Evolutionary conservation across 768 basidiomycete species (phyloP), one percentile per base, ranked within the genome.

Genomic region (Hortiboletus campestris): DNA sequence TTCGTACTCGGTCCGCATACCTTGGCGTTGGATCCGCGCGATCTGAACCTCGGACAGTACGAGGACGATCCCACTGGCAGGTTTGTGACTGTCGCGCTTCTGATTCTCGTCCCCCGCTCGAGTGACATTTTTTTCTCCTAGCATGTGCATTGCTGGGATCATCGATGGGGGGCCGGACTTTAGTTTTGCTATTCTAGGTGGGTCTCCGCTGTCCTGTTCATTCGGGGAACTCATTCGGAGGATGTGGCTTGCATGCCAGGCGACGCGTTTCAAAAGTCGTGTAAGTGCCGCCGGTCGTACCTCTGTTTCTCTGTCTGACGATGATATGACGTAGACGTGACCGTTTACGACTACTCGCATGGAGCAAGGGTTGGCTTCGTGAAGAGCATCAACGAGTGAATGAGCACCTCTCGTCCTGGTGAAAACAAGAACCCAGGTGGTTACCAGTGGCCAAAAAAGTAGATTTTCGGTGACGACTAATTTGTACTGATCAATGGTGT

Each of bases 251-350:
- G 28, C 36, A 34, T 14, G 14, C 38, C 13, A 80, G 80, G 83
- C 1, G 84, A 80, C 65, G 80, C 78, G 60, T 86, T 88, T 63
- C 64, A 87, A 44, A 88, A 88, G 72, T 84, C 82, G 11, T 88
- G 86, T 84, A 56, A 65, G 82, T 40, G 8, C 28, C 40, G 20
- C 28, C 4, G 36, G 20, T 40, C 19, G 4, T 42, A 1, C 17
- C 32, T 7, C 14, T n/a, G n/a, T n/a, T n/a, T 8, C 20, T 16
- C 29, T 39, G 13, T 46, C 56, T 62, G 53, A 59, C 6, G 41
- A 20, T 10, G 45, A 39, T 14, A 22, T n/a, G n/a, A n/a, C 28
- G 29, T 53, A 86, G 84, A 84, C 80, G 83, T 87, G 63, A 74
- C 80, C 6, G 73, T 79, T 25, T 88, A 78, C 62, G 86, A 87